These are phyloP conservation scores for Pluteus cervinus DNA, from an alignment of 768 basidiomycete genomes.

Conservation along the genomic window DNA sequence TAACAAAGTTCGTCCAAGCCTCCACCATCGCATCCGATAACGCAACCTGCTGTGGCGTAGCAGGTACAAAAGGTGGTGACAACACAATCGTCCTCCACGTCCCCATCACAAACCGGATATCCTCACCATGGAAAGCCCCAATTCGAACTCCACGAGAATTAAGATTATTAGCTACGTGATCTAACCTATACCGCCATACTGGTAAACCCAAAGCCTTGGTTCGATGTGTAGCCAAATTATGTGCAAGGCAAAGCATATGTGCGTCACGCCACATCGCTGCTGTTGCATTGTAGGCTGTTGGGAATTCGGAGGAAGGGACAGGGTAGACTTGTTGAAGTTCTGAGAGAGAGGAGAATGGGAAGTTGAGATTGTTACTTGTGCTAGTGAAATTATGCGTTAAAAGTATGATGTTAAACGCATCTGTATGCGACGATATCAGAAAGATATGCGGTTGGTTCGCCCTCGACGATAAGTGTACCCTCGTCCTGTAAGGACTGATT, in stretches of 20 bases:
- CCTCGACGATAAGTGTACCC: conserved; percentile 27
- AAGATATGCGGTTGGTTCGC: conserved; percentile 26
- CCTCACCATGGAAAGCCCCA: conserved; percentile 25
- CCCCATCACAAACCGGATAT: conserved; percentile 28
- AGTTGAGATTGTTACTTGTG: conserved; percentile 27
- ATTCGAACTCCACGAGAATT: conserved; percentile 25
- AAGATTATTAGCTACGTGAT: conserved; percentile 25
- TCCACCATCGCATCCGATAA: conserved; percentile 27
- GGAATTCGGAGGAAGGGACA: conserved; percentile 21
- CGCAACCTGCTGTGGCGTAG: conserved; percentile 20
- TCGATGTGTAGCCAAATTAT: conserved; percentile 20
- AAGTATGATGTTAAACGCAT: conserved; percentile 6
- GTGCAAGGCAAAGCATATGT: conserved; percentile 27
- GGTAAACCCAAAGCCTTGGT: conserved; percentile 14
- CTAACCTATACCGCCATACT: conserved; percentile 26
- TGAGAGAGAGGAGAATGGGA: conserved; percentile 20
- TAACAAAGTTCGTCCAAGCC: conserved; percentile 32
- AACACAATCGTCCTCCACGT: conserved; percentile 24
- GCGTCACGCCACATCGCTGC: conserved; percentile 29
- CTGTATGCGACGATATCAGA: conserved; percentile 21
- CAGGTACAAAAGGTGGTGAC: conserved; percentile 22
- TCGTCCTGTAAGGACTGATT: conserved; percentile 17
- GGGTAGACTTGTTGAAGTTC: conserved; percentile 18
- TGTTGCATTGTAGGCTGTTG: conserved; percentile 25
- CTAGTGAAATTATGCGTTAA: conserved; percentile 7